A percentile compares a stretch with the other conserved stretches of the same genome.
These are phyloP conservation scores for Aspergillus candidus DNA, from an alignment of 2,329 filamentous ascomycete genomes.

Conservation along the genomic window DNA sequence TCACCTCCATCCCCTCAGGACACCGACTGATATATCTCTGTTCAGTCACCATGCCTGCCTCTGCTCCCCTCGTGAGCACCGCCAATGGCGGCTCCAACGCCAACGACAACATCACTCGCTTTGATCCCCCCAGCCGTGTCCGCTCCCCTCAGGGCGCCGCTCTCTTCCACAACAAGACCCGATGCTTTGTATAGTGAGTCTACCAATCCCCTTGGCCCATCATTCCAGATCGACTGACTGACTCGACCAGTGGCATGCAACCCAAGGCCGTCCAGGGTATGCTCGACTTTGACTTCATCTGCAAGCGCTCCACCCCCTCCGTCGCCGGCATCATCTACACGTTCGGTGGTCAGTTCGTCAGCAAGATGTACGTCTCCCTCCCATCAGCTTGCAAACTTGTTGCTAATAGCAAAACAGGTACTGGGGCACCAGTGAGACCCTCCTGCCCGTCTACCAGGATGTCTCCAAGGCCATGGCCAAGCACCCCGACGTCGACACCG, in stretches of 20 bases:
- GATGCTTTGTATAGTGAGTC: slow-evolving; percentile 94
- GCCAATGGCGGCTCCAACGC: slow-evolving; percentile 56
- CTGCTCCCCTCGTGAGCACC: slow-evolving; percentile 44
- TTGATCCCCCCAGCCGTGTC: slow-evolving; percentile 84
- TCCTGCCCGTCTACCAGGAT: slow-evolving; percentile 96
- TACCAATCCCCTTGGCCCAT: background rate
- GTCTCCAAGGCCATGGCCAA: slow-evolving; percentile 89
- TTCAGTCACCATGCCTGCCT: slow-evolving; percentile 50
- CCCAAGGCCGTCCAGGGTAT: slow-evolving; percentile 86
- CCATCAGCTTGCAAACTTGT: no score
- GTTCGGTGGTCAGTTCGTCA: slow-evolving; percentile 99
- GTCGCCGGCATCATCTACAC: slow-evolving; percentile 99
- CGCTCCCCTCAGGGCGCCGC: slow-evolving; percentile 84
- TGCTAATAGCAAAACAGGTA: slow-evolving; percentile 52
- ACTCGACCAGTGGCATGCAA: slow-evolving; percentile 68
- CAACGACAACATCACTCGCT: slow-evolving; percentile 98
- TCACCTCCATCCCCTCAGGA: background rate
- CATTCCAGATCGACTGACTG: slow-evolving; percentile 7
- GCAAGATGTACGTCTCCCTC: slow-evolving; percentile 98
- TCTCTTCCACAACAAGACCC: slow-evolving; percentile 98
- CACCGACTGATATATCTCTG: slow-evolving; percentile 6
- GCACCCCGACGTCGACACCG: slow-evolving; percentile 93
- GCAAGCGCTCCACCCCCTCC: slow-evolving; percentile 94
- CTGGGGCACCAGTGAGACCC: slow-evolving; percentile 99
- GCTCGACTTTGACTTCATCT: slow-evolving; percentile 99